These are phyloP conservation scores for Penium margaritaceum DNA, from an alignment of 139 green algal genomes.

Conservation along the genomic window DNA sequence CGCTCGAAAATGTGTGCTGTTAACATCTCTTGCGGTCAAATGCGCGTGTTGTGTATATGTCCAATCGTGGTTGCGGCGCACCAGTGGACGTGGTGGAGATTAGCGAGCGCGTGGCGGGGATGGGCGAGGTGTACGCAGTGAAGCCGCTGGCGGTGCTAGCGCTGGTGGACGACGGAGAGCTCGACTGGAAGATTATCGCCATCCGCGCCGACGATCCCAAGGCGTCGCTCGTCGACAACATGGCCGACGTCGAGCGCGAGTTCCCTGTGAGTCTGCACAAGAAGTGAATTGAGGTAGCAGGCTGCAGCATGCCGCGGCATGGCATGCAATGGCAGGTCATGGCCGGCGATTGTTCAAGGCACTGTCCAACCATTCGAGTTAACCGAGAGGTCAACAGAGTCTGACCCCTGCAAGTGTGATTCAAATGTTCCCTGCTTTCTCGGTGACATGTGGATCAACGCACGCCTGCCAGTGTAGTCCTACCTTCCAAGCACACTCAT, in stretches of 20 bases:
- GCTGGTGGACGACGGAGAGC: slow-evolving; percentile 97
- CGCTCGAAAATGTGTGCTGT: too few species aligned
- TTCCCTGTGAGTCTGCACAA: neutral
- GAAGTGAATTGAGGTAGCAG: too few species aligned
- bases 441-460: too few species aligned
- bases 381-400: neutral
- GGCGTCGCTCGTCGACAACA: neutral
- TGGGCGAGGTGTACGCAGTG: slow-evolving; percentile 22
- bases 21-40: too few species aligned
- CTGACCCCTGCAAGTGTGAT: neutral
- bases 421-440: too few species aligned
- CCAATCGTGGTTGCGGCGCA: too few species aligned
- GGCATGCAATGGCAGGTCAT: neutral
- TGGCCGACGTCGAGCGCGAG: neutral
- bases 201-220: neutral
- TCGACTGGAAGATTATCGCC: slow-evolving; percentile 86
- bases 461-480: too few species aligned
- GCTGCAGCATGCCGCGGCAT: too few species aligned
- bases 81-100: neutral
- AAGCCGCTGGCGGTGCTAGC: slow-evolving; percentile 21
- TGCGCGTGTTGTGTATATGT: too few species aligned
- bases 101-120: neutral
- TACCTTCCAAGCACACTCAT: too few species aligned
- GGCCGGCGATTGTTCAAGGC: too few species aligned
- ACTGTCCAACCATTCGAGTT: neutral